Evolutionary conservation across 768 basidiomycete genomes (phyloP).

Genomic region (Auricularia auricula-judae): DNA sequence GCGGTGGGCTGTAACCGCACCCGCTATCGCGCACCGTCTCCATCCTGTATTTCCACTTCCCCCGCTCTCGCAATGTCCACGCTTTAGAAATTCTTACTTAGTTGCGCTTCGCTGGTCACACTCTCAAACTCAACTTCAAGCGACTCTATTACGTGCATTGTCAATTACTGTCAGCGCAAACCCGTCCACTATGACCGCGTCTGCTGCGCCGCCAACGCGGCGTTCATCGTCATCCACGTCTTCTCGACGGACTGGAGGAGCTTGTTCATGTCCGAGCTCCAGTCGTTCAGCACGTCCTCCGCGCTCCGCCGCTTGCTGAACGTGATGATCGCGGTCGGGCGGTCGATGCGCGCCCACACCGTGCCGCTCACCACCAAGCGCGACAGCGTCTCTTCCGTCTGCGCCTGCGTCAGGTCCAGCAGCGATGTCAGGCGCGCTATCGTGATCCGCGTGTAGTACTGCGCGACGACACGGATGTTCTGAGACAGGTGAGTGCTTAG

Average conservation of each 20-base stretch:
- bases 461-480: constrained; percentile 91
- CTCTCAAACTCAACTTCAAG: too few species aligned
- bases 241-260: constrained; percentile 88
- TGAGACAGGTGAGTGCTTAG: constrained; percentile 22
- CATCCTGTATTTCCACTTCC: neutral
- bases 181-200: constrained; percentile 1
- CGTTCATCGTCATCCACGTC: constrained; percentile 97
- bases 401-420: constrained; percentile 69
- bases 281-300: constrained; percentile 95
- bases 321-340: constrained; percentile 79
- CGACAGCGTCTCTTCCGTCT: constrained; percentile 83
- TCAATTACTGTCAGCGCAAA: too few species aligned
- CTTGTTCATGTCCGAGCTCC: constrained; percentile 95
- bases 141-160: too few species aligned
- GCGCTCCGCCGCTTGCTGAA: constrained; percentile 75
- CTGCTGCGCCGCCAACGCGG: constrained; percentile 67
- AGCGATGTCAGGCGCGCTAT: constrained; percentile 71
- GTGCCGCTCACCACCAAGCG: constrained; percentile 86
- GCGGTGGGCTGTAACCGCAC: constrained; percentile 58
- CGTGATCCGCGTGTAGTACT: constrained; percentile 92
- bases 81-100: neutral
- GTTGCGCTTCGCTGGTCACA: neutral
- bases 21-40: neutral
- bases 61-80: neutral
- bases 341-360: constrained; percentile 88